phyloP scores from a whole-genome alignment of 345 rosid species.

The Brassica juncea region DNA sequence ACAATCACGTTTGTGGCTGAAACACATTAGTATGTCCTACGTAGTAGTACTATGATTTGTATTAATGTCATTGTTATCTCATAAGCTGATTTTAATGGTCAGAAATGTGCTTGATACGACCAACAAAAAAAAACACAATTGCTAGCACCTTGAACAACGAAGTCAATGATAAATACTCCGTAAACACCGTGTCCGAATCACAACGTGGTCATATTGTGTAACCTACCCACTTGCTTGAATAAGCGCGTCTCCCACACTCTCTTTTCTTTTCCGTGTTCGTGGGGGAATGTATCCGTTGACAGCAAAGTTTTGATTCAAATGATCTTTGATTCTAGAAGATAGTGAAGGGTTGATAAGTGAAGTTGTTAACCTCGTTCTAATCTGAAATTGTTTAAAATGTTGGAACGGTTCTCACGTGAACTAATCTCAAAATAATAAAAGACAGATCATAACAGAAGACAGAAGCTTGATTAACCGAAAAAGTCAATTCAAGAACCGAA shows the following conservation, averaged over 20 bases:
- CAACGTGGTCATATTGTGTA: conserved; percentile 18
- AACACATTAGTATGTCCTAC: not conserved
- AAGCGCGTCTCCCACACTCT: conserved; percentile 10
- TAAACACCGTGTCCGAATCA: conserved; percentile 28
- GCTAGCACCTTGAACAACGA: not conserved
- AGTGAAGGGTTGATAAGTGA: no score
- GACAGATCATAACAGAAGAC: not conserved
- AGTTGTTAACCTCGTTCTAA: not conserved
- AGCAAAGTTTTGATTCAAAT: conserved; percentile 1
- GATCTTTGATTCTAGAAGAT: no score
- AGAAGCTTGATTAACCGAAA: not conserved
- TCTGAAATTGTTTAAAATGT: not conserved
- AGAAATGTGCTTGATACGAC: not conserved
- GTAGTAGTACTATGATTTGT: not conserved
- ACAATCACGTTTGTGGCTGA: not conserved
- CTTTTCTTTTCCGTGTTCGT: conserved; percentile 22
- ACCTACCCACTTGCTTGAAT: conserved; percentile 3
- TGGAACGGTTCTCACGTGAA: not conserved
- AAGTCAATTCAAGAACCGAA: conserved; percentile 22
- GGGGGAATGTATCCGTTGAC: not conserved
- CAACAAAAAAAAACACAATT: not conserved
- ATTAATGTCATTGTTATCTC: not conserved
- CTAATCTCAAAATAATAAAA: not conserved
- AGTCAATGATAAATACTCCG: not conserved
- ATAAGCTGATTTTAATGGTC: not conserved